Conservation (phyloP, 176 grass and related monocot species). For the Lolium multiflorum region DNA sequence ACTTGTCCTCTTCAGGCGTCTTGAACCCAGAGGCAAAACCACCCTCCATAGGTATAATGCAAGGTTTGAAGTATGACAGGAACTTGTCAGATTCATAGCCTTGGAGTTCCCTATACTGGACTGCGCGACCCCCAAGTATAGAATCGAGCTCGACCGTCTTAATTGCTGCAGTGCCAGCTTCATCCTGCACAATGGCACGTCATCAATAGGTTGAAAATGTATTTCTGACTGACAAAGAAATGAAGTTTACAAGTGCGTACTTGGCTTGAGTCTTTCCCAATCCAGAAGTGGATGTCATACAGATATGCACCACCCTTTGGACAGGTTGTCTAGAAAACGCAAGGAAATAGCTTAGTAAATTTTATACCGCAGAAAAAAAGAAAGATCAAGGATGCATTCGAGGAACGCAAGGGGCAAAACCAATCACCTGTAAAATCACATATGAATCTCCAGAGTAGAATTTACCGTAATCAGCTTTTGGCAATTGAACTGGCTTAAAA, state of each 20-base stretch:
- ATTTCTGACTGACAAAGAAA: constrained; percentile 20
- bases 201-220: background rate
- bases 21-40: constrained; percentile 98
- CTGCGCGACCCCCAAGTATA: constrained; percentile 88
- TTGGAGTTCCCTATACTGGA: constrained; percentile 94
- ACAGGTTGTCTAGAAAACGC: constrained; percentile 65
- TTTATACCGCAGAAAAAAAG: background rate
- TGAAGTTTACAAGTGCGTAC: constrained; percentile 35
- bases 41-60: constrained; percentile 98
- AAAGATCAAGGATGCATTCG: background rate
- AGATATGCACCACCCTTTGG: constrained; percentile 71
- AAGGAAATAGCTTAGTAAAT: constrained; percentile 6
- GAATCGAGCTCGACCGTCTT: constrained; percentile 93
- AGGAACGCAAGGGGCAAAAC: background rate
- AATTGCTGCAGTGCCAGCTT: constrained; percentile 97
- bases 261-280: constrained; percentile 93
- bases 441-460: constrained; percentile 98
- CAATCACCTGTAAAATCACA: constrained; percentile 85
- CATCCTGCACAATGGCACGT: constrained; percentile 64
- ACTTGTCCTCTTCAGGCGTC: constrained; percentile 81
- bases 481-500: constrained; percentile 87
- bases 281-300: constrained; percentile 89
- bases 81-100: constrained; percentile 98
- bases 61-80: constrained; percentile 93
- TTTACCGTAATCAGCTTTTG: constrained; percentile 88